A percentile compares a stretch with the other conserved stretches of the same genome.
Conservation (phyloP, 495 filamentous ascomycete species). For the Neurospora tetrasperma region DNA sequence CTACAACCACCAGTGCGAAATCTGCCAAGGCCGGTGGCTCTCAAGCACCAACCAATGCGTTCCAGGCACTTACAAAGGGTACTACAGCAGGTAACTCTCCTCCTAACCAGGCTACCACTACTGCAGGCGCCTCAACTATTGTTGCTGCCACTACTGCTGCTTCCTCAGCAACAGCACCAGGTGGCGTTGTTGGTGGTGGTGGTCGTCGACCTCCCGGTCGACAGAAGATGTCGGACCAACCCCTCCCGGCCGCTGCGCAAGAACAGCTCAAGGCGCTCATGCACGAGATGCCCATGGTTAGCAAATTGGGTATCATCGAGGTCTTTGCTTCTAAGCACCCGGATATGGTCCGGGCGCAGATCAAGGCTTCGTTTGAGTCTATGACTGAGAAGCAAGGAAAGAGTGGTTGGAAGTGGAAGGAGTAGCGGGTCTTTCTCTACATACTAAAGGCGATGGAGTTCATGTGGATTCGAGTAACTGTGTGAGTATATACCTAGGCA, state of each 20-base stretch:
- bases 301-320: conserved; percentile 22
- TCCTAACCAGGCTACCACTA: not conserved
- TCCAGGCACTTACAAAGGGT: conserved; percentile 12
- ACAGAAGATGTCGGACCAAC: conserved; percentile 15
- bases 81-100: not conserved
- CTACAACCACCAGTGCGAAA: not conserved
- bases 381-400: conserved; percentile 14
- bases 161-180: not conserved
- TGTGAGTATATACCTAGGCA: not conserved
- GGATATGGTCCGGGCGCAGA: conserved; percentile 8
- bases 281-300: conserved; percentile 13
- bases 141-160: not conserved
- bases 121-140: not conserved
- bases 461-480: not conserved
- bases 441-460: not conserved
- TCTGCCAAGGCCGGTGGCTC: not conserved
- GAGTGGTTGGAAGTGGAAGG: conserved; percentile 16
- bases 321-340: conserved; percentile 14
- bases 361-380: conserved; percentile 20
- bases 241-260: conserved; percentile 10
- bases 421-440: conserved; percentile 9
- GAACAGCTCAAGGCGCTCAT: conserved; percentile 20
- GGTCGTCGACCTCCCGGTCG: not conserved
- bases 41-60: conserved; percentile 13
- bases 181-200: not conserved